Percentiles rank a stretch among this genome's conserved stretches.
phyloP scores from a whole-genome alignment of 345 rosid genomes.

The Hypericum perforatum region DNA sequence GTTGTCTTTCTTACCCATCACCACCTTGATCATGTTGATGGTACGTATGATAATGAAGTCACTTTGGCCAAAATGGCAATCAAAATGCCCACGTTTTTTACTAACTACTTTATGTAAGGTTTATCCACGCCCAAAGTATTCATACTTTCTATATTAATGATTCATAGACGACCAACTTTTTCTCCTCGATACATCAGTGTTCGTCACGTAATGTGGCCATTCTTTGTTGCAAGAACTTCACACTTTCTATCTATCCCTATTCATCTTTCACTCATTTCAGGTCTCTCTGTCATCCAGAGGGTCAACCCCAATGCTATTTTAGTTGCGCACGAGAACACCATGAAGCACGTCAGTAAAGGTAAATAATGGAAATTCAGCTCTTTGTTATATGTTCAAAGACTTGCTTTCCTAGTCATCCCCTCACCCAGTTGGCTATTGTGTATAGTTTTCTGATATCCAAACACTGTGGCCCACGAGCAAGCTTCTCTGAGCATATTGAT shows the following conservation, averaged over 20 bases:
- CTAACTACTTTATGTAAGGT: too few relatives aligned
- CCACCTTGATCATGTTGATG: slow-evolving; percentile 78
- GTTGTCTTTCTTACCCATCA: slow-evolving; percentile 81
- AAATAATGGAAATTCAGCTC: neutral
- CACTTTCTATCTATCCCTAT: slow-evolving; percentile 4
- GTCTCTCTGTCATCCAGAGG: slow-evolving; percentile 75
- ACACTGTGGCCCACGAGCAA: too few relatives aligned
- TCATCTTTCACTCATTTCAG: slow-evolving; percentile 31
- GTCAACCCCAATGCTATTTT: slow-evolving; percentile 58
- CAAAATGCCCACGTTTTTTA: neutral
- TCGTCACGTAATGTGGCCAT: too few relatives aligned
- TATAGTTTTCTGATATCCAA: too few relatives aligned
- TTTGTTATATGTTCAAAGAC: neutral
- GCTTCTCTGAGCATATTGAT: too few relatives aligned
- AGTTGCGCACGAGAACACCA: slow-evolving; percentile 67
- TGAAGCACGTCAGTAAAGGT: slow-evolving; percentile 59
- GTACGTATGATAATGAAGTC: slow-evolving; percentile 24
- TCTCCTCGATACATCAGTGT: too few relatives aligned
- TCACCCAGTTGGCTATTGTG: too few relatives aligned
- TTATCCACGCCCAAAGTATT: too few relatives aligned
- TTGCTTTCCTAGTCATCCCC: too few relatives aligned
- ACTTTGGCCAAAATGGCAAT: neutral
- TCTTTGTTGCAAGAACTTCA: neutral
- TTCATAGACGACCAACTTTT: too few relatives aligned
- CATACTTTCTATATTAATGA: too few relatives aligned